Base-by-base conservation (phyloP, 2,329 filamentous ascomycete genomes). In the Myotisia sp. region DNA sequence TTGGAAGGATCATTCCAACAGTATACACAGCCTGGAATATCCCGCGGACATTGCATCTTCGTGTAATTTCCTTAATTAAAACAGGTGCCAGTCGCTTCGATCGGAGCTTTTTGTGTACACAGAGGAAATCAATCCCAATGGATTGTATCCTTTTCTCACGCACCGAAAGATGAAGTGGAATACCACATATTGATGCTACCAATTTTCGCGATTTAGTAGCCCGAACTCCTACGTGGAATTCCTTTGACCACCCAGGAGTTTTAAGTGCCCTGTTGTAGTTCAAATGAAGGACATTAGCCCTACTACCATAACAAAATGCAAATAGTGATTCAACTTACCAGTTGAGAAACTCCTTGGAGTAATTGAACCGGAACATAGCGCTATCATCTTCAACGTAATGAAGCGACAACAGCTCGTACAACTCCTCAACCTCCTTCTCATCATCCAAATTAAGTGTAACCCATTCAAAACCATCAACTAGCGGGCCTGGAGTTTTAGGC, bases 381-480 rank as follows among this genome's bases (percentile, higher is more conserved):
- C 93, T 86, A 48, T 85, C 80, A 55, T 98, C 90, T 62, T 98
- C 90, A 39, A 98, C 90, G 47, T 95, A 98, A 61, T 98, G 90
- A 36, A 84, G 80, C 44, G 82, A 83, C 38, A 98, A 67, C 45
- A 98, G 65, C 46, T 93, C 82, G 58, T 86, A 93, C 5, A 98
- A 76, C 62, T 98, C 90, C 49, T 84, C 75, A 42, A 94, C 69
- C 64, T 78, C 79, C 22, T 68, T 70, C 30, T 83, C 76, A 47
- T 85, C 71, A 14, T 72, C 76, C 47, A 98, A 63, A 54, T 98
- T 84, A 59, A 98, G 74, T 9, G 81, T 83, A 29, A 84, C 79
- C 90, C 90, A 98, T 56, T 94, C 85, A 52, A 94, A 98, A 5
- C 83, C 84, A 13, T 78, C 73, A 3, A 90, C 55, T 46, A 98